Evolutionary conservation across 345 rosid species (phyloP).

Genomic region (Citrus reticulata): DNA sequence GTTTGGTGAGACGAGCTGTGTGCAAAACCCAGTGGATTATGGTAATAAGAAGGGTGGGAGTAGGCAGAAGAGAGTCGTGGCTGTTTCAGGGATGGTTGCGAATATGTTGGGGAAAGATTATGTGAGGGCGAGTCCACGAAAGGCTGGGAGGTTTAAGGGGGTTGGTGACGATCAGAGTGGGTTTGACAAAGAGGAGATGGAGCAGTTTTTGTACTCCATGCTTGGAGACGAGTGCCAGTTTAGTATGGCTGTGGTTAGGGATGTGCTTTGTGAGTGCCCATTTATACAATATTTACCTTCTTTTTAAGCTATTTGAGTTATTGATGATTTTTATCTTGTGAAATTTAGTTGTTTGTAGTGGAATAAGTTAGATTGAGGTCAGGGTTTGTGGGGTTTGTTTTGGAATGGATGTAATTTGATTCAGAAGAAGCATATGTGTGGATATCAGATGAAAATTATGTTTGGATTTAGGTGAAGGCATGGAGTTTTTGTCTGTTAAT

Average conservation of each 20-base stretch:
- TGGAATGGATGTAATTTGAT: neutral
- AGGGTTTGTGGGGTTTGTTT: neutral
- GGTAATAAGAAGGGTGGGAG: constrained; percentile 30
- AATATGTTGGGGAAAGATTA: constrained; percentile 78
- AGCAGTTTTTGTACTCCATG: constrained; percentile 70
- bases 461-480: neutral
- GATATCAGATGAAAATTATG: neutral
- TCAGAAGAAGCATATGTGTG: neutral
- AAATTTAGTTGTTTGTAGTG: neutral
- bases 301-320: neutral
- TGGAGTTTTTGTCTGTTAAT: too few species aligned
- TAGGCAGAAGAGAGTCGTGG: constrained; percentile 63
- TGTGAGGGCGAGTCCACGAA: constrained; percentile 39
- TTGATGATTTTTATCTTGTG: neutral
- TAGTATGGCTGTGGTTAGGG: constrained; percentile 72
- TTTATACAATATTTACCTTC: neutral
- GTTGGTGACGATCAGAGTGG: constrained; percentile 17
- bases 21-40: constrained; percentile 11
- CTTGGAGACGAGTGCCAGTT: constrained; percentile 74
- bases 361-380: neutral
- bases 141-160: constrained; percentile 22
- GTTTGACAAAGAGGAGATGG: constrained; percentile 49
- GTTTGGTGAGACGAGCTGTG: constrained; percentile 26
- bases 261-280: constrained; percentile 63
- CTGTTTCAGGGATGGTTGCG: constrained; percentile 80